A percentile compares a stretch with the other conserved stretches of the same genome.
phyloP scores from a whole-genome alignment of 208 protist genomes.

The Balamuthia mandrillaris region DNA sequence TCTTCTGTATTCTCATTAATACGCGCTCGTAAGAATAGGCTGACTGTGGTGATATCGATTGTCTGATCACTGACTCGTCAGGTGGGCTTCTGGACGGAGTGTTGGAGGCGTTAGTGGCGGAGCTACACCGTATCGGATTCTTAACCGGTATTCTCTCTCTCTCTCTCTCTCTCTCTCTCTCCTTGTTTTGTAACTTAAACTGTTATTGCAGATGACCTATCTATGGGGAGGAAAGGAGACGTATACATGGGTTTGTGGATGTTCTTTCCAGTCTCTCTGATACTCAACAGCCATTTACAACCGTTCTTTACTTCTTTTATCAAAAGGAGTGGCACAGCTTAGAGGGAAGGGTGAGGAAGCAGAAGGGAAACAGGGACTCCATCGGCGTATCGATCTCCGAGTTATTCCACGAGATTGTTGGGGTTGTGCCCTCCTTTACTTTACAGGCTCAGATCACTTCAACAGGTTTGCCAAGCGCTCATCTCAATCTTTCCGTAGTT shows the following conservation, averaged over 20 bases:
- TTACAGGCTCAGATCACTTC: conserved; percentile 31
- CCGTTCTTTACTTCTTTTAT: background rate
- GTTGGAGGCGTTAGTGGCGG: background rate
- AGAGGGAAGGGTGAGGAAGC: background rate
- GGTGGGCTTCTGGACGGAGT: conserved; percentile 1
- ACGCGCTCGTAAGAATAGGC: background rate
- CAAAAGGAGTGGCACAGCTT: background rate
- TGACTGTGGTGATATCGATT: conserved; percentile 35
- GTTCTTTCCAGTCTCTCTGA: background rate
- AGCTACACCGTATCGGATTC: background rate
- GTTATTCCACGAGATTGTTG: conserved; percentile 21
- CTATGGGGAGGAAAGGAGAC: too few species aligned
- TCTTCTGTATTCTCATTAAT: background rate
- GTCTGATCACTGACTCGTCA: conserved; percentile 9
- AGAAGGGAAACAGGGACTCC: background rate
- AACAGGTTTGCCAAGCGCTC: background rate
- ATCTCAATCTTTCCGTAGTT: background rate
- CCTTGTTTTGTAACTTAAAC: background rate
- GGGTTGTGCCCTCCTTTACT: conserved; percentile 24
- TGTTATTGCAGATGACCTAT: background rate
- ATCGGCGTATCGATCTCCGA: background rate
- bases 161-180: background rate
- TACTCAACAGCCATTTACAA: background rate
- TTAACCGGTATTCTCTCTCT: background rate
- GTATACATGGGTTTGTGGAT: conserved; percentile 33